phyloP scores from a whole-genome alignment of 148 eudicot species.

The Silene conica region DNA sequence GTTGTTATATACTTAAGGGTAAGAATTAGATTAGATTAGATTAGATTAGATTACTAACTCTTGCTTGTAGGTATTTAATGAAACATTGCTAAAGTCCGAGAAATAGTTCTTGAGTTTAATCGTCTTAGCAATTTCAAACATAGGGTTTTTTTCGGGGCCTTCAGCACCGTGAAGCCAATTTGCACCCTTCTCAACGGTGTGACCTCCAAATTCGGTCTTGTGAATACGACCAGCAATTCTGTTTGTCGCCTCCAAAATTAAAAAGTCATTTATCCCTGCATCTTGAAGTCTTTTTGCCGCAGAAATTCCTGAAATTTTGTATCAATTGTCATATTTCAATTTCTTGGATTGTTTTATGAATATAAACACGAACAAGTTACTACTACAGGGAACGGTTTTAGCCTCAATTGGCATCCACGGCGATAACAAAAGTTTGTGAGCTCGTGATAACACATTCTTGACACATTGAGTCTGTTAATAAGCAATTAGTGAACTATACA shows the following conservation, averaged over 20 bases:
- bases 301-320: constrained; percentile 17
- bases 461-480: no score
- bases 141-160: constrained; percentile 18
- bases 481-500: no score
- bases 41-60: constrained; percentile 8
- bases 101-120: constrained; percentile 17
- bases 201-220: constrained; percentile 10
- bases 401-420: no score
- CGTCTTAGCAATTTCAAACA: constrained; percentile 24
- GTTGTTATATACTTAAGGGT: background rate
- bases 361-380: no score
- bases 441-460: no score
- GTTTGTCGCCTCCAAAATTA: constrained; percentile 20
- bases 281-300: constrained; percentile 24
- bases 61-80: constrained; percentile 22
- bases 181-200: constrained; percentile 22
- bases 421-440: no score
- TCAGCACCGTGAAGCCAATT: constrained; percentile 27
- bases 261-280: constrained; percentile 9
- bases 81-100: constrained; percentile 20
- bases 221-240: constrained; percentile 22
- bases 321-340: no score
- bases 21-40: no score
- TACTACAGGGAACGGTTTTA: no score
- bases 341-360: no score